A percentile compares a stretch with the other conserved stretches of the same genome.
These are phyloP conservation scores for Talinum fruticosum DNA, from an alignment of 148 eudicot genomes.

Conservation along the genomic window DNA sequence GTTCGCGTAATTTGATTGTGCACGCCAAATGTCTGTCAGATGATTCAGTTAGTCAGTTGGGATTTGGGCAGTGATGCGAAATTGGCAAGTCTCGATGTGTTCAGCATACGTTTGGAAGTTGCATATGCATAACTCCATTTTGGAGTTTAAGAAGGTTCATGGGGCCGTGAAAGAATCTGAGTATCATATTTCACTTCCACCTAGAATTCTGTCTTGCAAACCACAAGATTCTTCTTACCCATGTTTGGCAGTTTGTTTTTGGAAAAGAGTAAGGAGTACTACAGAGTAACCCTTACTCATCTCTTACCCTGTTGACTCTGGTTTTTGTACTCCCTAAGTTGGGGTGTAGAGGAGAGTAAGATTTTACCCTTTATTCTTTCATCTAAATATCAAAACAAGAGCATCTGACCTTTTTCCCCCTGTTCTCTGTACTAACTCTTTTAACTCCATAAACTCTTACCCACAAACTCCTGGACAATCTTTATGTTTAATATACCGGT, in stretches of 20 bases:
- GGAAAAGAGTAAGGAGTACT: too few species aligned
- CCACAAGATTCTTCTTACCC: too few species aligned
- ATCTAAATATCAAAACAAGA: not conserved
- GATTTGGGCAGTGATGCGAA: conserved; percentile 42
- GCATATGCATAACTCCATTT: not conserved
- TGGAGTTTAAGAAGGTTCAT: not conserved
- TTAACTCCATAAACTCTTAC: not conserved
- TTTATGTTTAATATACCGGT: too few species aligned
- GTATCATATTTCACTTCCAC: not conserved
- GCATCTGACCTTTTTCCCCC: not conserved
- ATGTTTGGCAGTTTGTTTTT: too few species aligned
- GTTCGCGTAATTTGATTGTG: conserved; percentile 50
- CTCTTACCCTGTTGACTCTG: too few species aligned
- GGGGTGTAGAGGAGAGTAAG: too few species aligned
- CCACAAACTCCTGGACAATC: too few species aligned
- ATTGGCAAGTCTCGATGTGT: conserved; percentile 43
- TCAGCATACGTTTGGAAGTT: not conserved
- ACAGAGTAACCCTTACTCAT: too few species aligned
- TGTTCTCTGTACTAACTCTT: not conserved
- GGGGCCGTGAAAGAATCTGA: not conserved
- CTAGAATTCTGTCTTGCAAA: not conserved
- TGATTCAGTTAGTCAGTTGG: conserved; percentile 48
- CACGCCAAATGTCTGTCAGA: conserved; percentile 71
- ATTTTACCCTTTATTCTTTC: not conserved
- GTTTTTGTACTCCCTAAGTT: too few species aligned